phyloP scores from a whole-genome alignment of 108 stramenopile species.

The Parmales sp. region DNA sequence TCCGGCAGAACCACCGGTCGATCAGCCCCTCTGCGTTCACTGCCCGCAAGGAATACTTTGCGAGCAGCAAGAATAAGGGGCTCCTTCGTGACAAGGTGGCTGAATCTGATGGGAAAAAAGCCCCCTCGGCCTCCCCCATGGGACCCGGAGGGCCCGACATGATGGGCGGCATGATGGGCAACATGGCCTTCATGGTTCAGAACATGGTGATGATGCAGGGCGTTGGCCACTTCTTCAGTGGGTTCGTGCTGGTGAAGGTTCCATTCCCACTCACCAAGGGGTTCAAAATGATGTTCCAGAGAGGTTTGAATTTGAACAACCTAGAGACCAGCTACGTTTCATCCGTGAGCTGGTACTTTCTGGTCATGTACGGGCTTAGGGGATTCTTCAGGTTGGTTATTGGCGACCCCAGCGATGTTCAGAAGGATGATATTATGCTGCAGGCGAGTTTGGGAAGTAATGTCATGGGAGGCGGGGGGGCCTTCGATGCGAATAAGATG shows the following conservation, averaged over 20 bases:
- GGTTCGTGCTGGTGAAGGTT: conserved; percentile 87
- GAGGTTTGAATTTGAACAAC: conserved; percentile 73
- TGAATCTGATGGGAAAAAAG: not conserved
- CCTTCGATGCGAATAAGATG: conserved; percentile 53
- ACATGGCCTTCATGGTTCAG: conserved; percentile 91
- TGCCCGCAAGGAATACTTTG: conserved; percentile 29
- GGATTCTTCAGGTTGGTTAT: conserved; percentile 80
- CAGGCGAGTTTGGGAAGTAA: conserved; percentile 34
- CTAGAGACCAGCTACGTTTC: conserved; percentile 89
- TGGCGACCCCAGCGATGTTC: conserved; percentile 61
- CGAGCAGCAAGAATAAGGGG: conserved; percentile 7
- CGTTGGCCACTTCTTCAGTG: conserved; percentile 87
- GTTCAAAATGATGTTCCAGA: conserved; percentile 96
- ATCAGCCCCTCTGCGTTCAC: not conserved
- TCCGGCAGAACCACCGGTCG: conserved; percentile 14
- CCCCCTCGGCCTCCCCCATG: not conserved
- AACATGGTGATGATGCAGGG: conserved; percentile 99
- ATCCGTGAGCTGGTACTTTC: conserved; percentile 86
- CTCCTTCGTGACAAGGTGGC: not conserved
- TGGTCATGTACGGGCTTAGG: conserved; percentile 91
- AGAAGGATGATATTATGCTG: conserved; percentile 22
- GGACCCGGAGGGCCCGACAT: conserved; percentile 1
- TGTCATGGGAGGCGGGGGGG: conserved; percentile 29
- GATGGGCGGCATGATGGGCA: conserved; percentile 70
- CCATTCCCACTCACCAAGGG: conserved; percentile 87